phyloP scores from a whole-genome alignment of 2,329 filamentous ascomycete genomes.

The Trichoderma sp. region DNA sequence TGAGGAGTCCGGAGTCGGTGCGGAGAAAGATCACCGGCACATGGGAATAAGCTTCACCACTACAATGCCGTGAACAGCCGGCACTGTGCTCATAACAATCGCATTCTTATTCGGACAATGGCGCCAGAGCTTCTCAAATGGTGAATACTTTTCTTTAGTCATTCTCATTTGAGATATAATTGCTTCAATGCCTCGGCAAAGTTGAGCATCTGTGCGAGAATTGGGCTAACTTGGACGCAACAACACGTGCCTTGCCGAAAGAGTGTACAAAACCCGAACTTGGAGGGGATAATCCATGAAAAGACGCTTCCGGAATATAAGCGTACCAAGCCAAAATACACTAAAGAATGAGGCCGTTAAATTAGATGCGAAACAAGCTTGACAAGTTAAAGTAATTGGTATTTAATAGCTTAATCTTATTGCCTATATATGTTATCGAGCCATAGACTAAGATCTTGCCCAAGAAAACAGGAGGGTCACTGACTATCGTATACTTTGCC shows the following conservation, averaged over 20 bases:
- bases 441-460: neutral
- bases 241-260: neutral
- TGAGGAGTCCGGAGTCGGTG: conserved; percentile 1
- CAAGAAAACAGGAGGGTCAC: neutral
- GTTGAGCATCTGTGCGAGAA: neutral
- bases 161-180: neutral
- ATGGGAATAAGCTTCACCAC: neutral
- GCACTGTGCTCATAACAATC: neutral
- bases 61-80: conserved; percentile 8
- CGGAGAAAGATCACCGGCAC: neutral
- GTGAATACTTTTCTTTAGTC: neutral
- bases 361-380: neutral
- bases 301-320: neutral
- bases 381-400: neutral
- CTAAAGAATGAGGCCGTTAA: neutral
- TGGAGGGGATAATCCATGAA: neutral
- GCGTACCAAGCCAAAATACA: neutral
- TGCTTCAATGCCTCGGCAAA: neutral
- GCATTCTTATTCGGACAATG: neutral
- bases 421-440: neutral
- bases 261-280: neutral
- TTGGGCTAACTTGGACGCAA: neutral
- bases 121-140: neutral
- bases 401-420: neutral
- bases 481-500: neutral